Evolutionary conservation across 169 alveolate species (phyloP), one percentile per base, ranked within the genome.

Genomic region (Plasmodium inui): DNA sequence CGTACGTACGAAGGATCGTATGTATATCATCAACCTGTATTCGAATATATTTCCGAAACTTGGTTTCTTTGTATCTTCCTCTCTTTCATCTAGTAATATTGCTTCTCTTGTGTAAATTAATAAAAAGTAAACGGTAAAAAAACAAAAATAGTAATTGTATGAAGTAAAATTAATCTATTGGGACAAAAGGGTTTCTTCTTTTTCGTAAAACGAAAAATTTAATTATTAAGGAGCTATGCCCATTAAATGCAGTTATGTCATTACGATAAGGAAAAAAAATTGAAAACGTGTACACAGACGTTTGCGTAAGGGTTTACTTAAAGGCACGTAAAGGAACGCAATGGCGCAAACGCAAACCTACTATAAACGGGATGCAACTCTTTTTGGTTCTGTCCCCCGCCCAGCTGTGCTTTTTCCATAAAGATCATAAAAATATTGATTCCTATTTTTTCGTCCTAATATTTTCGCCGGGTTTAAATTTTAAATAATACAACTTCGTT

Each of bases 1-100:
- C 61, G 22, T 50, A 50, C 61, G 61, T 2, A 50, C 17, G 26
- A 50, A 8, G 2, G 0, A 2, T 50, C 0, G 61, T 67, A 67
- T 67, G 32, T 61, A 53, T n/a, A 67, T 67, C 39, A 67, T 67
- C 17, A 39, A 83, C 37, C 46, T 37, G 92, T 84, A 80, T 71
- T 84, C 92, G 92, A 70, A 84, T 82, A 39, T 17, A 67, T 70
- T 41, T 84, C 71, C 92, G 92, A 84, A 84, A 71, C 92, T 71
- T 41, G 83, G 83, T 71, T 84, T 84, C 92, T 84, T 19, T 34
- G 72, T 84, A 17, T 84, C 74, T 84, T 55, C 53, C 92, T 55
- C 83, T 53, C 82, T 84, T 84, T 82, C 17, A 57, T 84, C 92
- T 84, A 84, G 92, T 84, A 26, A 84, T 19, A 84, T 22, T 71